Evolutionary conservation across 768 basidiomycete genomes (phyloP), one percentile per base, ranked within the genome.

Genomic region (Mycena sanguinolenta): DNA sequence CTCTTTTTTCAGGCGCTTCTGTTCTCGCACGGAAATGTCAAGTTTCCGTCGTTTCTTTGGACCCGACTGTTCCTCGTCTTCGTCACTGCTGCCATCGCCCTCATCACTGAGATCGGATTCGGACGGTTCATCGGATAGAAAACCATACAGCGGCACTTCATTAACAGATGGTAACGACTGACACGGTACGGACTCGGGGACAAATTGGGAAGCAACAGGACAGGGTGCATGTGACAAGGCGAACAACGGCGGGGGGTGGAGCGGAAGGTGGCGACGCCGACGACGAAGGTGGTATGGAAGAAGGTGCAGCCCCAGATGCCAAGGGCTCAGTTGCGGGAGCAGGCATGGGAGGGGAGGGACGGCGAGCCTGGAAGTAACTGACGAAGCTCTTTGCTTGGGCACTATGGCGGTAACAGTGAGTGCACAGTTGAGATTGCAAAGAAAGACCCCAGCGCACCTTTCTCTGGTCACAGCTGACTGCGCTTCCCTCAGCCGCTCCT

Each of bases 31-130:
- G 3, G 59, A 32, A 5, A 61, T 21, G 25, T 61, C 59, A 1
- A 61, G 59, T n/a, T 61, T 61, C 1, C 59, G 59, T 3, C 44
- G 59, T 25, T 61, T 61, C 2, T 49, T 59, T 1, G 9, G 57
- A 27, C 2, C 21, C 1, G 57, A 36, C 13, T 39, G n/a, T 17
- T 58, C 58, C 25, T 42, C 38, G 16, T 21, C 19, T n/a, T 38
- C 57, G 8, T 36, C 57, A 25, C n/a, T n/a, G n/a, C n/a, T 25
- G 36, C 42, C 58, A 58, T 42, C 38, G 5, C 34, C 19, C 28
- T 38, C 57, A 19, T 58, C 34, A 14, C 36, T 42, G 36, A 42
- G 32, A 13, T 42, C 58, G 4, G 58, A 28, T 38, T 58, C 58
- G 10, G 58, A 42, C 8, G 36, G 19, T 27, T 58, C 58, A 44